These are phyloP conservation scores for Avena sativa DNA, from an alignment of 176 grass and related monocot species.

Conservation along the genomic window DNA sequence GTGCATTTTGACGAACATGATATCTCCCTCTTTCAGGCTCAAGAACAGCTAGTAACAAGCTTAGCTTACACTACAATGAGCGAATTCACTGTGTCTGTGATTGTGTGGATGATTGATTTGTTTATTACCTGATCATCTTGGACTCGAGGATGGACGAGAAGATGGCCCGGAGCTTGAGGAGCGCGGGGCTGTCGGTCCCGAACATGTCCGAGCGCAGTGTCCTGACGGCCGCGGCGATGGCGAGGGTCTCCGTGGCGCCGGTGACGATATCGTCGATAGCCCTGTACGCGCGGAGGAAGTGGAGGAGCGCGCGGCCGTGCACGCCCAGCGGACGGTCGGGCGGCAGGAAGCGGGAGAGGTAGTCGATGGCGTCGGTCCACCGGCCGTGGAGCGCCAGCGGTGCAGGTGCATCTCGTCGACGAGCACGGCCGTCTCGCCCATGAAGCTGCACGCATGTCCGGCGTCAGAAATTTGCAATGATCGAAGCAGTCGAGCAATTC, in stretches of 20 bases:
- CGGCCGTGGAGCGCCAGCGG: neutral
- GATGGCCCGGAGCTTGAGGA: neutral
- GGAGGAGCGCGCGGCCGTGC: neutral
- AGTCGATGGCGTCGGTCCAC: neutral
- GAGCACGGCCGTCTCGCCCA: neutral
- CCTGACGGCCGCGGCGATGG: neutral
- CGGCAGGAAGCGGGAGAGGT: slow-evolving; percentile 6
- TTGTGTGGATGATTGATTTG: neutral
- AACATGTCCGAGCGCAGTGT: neutral
- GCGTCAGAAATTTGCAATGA: too few species aligned
- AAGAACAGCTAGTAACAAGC: neutral
- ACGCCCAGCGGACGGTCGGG: slow-evolving; percentile 13
- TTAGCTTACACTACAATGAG: too few species aligned
- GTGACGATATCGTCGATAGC: neutral
- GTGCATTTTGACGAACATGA: neutral
- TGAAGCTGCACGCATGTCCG: neutral
- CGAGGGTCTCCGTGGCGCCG: neutral
- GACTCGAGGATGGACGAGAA: neutral
- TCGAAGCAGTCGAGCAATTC: neutral
- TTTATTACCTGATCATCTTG: neutral
- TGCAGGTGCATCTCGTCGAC: neutral
- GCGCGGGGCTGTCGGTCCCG: neutral
- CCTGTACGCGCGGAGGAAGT: neutral
- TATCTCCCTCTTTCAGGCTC: neutral
- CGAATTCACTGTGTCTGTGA: neutral